Conservation (phyloP, 2,329 filamentous ascomycete species). For the Macrophomina pseudophaseolina region DNA sequence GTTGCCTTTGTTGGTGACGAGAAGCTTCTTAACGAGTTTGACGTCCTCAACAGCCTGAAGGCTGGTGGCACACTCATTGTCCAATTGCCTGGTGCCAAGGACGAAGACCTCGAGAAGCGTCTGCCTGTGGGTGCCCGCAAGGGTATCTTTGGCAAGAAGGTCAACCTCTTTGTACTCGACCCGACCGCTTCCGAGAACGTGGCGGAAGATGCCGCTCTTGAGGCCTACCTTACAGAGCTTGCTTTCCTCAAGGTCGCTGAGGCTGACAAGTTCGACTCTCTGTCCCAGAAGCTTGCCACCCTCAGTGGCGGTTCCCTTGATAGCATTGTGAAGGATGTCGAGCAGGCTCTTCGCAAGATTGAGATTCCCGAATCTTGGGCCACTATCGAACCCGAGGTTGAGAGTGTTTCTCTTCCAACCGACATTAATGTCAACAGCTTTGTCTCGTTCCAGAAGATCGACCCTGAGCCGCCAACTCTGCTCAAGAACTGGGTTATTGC, state of each 20-base stretch:
- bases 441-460: slow-evolving; percentile 75
- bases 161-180: slow-evolving; percentile 78
- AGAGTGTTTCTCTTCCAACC: slow-evolving; percentile 60
- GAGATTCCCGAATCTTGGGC: slow-evolving; percentile 83
- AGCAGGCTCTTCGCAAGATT: slow-evolving; percentile 71
- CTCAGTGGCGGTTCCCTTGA: slow-evolving; percentile 67
- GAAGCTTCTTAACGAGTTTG: slow-evolving; percentile 78
- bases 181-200: slow-evolving; percentile 69
- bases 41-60: slow-evolving; percentile 74
- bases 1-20: slow-evolving; percentile 78
- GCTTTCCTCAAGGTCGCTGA: slow-evolving; percentile 81
- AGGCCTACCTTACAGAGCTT: slow-evolving; percentile 74
- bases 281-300: slow-evolving; percentile 69
- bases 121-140: slow-evolving; percentile 74
- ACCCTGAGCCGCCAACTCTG: slow-evolving; percentile 68
- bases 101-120: slow-evolving; percentile 88
- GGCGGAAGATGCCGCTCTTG: slow-evolving; percentile 65
- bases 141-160: slow-evolving; percentile 69
- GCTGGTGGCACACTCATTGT: slow-evolving; percentile 74
- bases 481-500: slow-evolving; percentile 81
- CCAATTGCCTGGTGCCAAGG: slow-evolving; percentile 78
- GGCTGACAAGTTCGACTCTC: slow-evolving; percentile 66
- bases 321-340: slow-evolving; percentile 64
- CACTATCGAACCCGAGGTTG: slow-evolving; percentile 66
- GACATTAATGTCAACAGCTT: slow-evolving; percentile 83